phyloP scores from a whole-genome alignment of 371 early-diverging fungal species.

The Blastocladiella emersonii region DNA sequence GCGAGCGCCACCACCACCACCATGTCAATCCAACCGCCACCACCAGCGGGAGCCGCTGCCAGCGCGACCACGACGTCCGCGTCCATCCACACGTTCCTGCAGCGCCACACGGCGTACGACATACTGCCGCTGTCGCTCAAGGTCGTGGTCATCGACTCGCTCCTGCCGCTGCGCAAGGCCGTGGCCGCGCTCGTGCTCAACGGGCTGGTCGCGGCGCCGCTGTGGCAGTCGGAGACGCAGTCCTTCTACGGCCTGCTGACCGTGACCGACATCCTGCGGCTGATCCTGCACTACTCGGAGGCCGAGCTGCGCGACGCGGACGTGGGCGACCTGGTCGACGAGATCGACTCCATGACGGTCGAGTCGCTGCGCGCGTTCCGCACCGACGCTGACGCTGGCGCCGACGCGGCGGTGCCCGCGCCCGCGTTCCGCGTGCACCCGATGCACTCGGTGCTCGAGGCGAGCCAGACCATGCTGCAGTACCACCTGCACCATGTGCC shows the following conservation, averaged over 20 bases:
- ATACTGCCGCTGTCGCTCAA: conserved; percentile 79
- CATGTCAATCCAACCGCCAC: no score
- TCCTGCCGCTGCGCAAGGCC: conserved; percentile 80
- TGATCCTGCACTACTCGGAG: conserved; percentile 76
- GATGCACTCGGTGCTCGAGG: conserved; percentile 68
- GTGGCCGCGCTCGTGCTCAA: conserved; percentile 82
- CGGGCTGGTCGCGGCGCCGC: conserved; percentile 83
- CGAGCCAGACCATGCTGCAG: conserved; percentile 54
- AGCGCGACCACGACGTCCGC: neutral
- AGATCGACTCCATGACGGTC: conserved; percentile 70
- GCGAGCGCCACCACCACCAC: no score
- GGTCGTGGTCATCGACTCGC: conserved; percentile 79
- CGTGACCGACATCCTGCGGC: conserved; percentile 79
- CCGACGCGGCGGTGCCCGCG: neutral
- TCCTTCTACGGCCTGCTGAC: conserved; percentile 84
- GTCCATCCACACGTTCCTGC: conserved; percentile 30
- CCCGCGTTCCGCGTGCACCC: conserved; percentile 59
- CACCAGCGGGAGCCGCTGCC: neutral
- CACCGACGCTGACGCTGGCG: no score
- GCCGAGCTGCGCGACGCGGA: neutral
- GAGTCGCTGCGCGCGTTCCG: conserved; percentile 25
- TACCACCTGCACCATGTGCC: conserved; percentile 73
- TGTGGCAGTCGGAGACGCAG: conserved; percentile 69
- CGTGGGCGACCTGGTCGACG: conserved; percentile 41
- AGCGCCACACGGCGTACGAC: conserved; percentile 72